A percentile compares a stretch with the other conserved stretches of the same genome.
These are phyloP conservation scores for Podospora sp. DNA, from an alignment of 495 filamentous ascomycete genomes.

Conservation along the genomic window DNA sequence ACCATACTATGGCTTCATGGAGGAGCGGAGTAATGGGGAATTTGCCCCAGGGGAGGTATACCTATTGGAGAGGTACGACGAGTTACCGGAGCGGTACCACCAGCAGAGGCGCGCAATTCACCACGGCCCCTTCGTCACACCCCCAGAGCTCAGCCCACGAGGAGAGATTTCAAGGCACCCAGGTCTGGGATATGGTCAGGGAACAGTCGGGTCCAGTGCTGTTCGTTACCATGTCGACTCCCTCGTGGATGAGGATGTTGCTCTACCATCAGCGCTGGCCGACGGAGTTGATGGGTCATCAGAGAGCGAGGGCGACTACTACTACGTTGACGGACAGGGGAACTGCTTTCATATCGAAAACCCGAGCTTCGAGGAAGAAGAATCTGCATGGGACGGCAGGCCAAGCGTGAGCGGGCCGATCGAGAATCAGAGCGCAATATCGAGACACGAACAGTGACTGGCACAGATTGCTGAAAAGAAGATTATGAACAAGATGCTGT, in stretches of 20 bases:
- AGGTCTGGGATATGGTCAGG: background rate
- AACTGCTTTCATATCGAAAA: conserved; percentile 19
- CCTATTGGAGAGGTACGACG: too few species aligned
- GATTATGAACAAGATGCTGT: background rate
- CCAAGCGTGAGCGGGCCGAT: background rate
- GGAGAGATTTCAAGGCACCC: background rate
- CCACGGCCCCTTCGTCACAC: background rate
- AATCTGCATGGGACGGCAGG: background rate
- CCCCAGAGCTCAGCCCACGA: background rate
- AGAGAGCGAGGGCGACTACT: conserved; percentile 30
- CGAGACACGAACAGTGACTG: background rate
- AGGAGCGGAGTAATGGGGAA: background rate
- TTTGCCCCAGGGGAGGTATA: too few species aligned
- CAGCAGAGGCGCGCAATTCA: too few species aligned
- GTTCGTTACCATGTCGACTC: background rate
- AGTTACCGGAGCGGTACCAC: too few species aligned
- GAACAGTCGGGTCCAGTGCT: background rate
- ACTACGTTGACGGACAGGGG: conserved; percentile 32
- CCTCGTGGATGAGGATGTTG: background rate
- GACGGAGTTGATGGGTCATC: background rate
- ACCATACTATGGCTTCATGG: background rate
- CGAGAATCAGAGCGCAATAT: background rate
- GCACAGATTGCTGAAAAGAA: background rate
- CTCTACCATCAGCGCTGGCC: background rate
- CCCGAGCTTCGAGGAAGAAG: conserved; percentile 8